A percentile compares a stretch with the other conserved stretches of the same genome.
Evolutionary conservation across 768 basidiomycete species (phyloP).

Genomic region (Russula brevipes): DNA sequence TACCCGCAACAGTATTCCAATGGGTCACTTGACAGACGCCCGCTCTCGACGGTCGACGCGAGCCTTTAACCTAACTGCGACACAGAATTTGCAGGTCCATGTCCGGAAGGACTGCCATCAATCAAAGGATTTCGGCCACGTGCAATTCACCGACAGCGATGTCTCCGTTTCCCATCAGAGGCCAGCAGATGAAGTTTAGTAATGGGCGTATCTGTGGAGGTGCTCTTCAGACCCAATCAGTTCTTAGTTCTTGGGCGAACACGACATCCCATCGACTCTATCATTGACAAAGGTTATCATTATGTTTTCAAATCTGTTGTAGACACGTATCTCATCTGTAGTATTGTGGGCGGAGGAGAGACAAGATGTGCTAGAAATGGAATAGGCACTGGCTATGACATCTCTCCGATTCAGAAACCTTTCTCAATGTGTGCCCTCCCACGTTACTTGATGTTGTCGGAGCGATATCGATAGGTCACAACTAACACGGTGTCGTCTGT

Average conservation of each 20-base stretch:
- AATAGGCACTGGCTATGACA: too few relatives aligned
- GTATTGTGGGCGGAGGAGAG: too few relatives aligned
- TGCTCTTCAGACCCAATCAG: background rate
- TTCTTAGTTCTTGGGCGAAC: background rate
- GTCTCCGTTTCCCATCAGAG: background rate
- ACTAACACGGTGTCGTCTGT: too few relatives aligned
- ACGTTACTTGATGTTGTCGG: too few relatives aligned
- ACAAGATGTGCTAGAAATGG: too few relatives aligned
- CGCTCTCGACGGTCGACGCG: background rate
- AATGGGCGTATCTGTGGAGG: background rate
- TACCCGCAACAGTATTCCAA: conserved; percentile 11
- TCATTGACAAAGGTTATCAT: too few relatives aligned
- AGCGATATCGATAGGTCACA: too few relatives aligned
- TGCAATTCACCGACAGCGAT: background rate
- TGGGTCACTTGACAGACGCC: conserved; percentile 8
- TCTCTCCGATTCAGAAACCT: too few relatives aligned
- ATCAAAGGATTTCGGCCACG: background rate
- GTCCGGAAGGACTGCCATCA: conserved; percentile 14
- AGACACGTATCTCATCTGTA: too few relatives aligned
- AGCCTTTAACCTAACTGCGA: background rate
- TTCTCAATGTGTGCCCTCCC: too few relatives aligned
- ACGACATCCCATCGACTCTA: too few relatives aligned
- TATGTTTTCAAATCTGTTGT: too few relatives aligned
- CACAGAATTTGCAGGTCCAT: conserved; percentile 12
- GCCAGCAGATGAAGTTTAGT: background rate